Base-by-base conservation (phyloP, 768 basidiomycete genomes). In the Leucocoprinus sp. region DNA sequence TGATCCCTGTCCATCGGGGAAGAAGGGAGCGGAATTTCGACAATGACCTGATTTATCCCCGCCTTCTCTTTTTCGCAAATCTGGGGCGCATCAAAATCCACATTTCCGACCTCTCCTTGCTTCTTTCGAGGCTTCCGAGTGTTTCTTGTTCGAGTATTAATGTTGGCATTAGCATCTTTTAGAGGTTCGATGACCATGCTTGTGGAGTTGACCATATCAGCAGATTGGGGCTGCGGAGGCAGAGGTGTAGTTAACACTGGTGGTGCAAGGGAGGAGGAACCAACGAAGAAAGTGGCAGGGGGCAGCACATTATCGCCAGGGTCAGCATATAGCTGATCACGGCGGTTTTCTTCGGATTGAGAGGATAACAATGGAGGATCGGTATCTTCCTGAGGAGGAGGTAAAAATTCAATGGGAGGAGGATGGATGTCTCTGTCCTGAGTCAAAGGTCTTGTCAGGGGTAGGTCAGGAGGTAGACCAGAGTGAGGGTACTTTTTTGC, bases 231-330 rank as follows among this genome's bases (percentile, higher is more conserved):
- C 9, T n/a, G 23, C 19, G 22, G 17, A 59, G 7, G 57, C 39
- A 9, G 62, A 55, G 14, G 62, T 51, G 9, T 35, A 24, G 40
- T 21, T 12, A 3, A 8, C n/a, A 23, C 23, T n/a, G 33, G 17
- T 19, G 31, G 34, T 8, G 39, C 6, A 1, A 26, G 26, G 0
- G 72, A 69, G 8, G 75, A 70, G 5, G 74, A 67, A 3, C 64
- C 59, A 8, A 71, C 69, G 33, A 75, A 75, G 54, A 72, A 75
- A 14, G 68, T 68, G 2, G 66, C 63, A 24, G 73, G 73, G 4
- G 60, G 63, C 18, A 45, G 29, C 9, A 42, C 15, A n/a, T 38
- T 50, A 11, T 47, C 38, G 42, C 54, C 54, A 29, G 52, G 52
- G 50, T 46, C 35, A 21, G 22, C 4, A 27, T 27, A 2, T 8